A percentile compares a stretch with the other conserved stretches of the same genome.
Evolutionary conservation across 345 rosid species (phyloP).

Genomic region (Gossypium longicalyx): DNA sequence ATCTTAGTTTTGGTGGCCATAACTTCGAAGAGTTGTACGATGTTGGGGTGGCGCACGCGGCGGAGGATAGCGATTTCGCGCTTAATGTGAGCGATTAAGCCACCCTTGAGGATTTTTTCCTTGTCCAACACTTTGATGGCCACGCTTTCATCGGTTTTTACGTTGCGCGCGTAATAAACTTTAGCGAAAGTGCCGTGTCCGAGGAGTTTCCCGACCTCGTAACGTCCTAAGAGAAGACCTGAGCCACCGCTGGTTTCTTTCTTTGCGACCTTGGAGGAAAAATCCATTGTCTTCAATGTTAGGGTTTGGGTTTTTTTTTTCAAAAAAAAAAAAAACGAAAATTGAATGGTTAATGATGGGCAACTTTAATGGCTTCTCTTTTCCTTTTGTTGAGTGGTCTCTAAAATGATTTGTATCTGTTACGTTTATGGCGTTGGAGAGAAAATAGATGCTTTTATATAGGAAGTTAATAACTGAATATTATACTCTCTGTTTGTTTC

Average conservation of each 20-base stretch:
- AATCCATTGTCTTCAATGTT: neutral
- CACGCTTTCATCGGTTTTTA: conserved; percentile 43
- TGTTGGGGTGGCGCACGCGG: conserved; percentile 80
- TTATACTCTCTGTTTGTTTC: neutral
- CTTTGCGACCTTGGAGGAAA: neutral
- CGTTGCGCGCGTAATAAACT: conserved; percentile 66
- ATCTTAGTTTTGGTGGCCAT: conserved; percentile 86
- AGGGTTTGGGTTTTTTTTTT: neutral
- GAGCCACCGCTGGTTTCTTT: conserved; percentile 25
- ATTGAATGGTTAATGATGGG: neutral
- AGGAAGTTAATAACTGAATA: neutral
- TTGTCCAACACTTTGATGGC: conserved; percentile 87
- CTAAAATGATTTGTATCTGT: neutral
- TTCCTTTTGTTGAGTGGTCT: neutral
- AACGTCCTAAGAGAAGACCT: conserved; percentile 55
- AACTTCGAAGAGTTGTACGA: conserved; percentile 74
- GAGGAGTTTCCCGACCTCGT: conserved; percentile 65
- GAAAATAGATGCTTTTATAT: conserved; percentile 1
- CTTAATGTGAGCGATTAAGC: conserved; percentile 64
- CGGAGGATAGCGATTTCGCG: conserved; percentile 85
- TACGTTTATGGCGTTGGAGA: neutral
- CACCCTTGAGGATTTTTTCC: conserved; percentile 55
- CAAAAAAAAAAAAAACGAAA: neutral
- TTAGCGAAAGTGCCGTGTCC: conserved; percentile 91
- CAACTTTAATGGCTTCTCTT: neutral